Percentiles rank a stretch among this genome's conserved stretches.
Evolutionary conservation across 176 grass and related monocot species (phyloP).

Genomic region (Pontederia paniculata): DNA sequence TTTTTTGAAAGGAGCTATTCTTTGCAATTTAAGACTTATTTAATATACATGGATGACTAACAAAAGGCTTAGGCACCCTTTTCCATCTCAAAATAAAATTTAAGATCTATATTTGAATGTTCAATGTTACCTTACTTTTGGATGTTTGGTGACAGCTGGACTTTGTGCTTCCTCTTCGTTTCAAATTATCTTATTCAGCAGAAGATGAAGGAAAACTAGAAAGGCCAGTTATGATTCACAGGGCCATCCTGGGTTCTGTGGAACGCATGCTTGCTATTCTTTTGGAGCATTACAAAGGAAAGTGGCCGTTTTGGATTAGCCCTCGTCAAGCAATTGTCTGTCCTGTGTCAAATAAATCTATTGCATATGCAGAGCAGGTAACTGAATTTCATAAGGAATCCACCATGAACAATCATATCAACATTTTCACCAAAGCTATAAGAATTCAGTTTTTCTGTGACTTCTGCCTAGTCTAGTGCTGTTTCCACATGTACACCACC

Average conservation of each 20-base stretch:
- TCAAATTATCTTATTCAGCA: conserved; percentile 84
- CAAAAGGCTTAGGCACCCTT: conserved; percentile 18
- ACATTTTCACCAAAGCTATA: too few species aligned
- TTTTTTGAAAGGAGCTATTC: too few species aligned
- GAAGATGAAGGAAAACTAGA: conserved; percentile 94
- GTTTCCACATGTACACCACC: too few species aligned
- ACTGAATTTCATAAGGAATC: background rate
- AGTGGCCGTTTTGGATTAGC: conserved; percentile 97
- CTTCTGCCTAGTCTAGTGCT: too few species aligned
- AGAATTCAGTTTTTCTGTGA: too few species aligned
- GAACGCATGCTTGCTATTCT: conserved; percentile 98
- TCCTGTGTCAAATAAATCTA: conserved; percentile 51
- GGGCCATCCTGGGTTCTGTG: conserved; percentile 86
- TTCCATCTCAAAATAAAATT: conserved; percentile 12
- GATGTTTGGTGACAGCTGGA: conserved; percentile 50
- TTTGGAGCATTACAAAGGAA: conserved; percentile 98
- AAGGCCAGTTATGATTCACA: conserved; percentile 97
- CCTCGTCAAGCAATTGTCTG: conserved; percentile 96
- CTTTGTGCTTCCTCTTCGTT: conserved; percentile 84
- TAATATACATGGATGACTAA: too few species aligned
- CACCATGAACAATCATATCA: too few species aligned
- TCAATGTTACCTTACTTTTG: background rate
- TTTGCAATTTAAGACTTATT: too few species aligned
- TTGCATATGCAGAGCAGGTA: conserved; percentile 76
- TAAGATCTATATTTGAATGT: too few species aligned